Evolutionary conservation across 148 eudicot species (phyloP).

Genomic region (Vaccinium myrtillus): DNA sequence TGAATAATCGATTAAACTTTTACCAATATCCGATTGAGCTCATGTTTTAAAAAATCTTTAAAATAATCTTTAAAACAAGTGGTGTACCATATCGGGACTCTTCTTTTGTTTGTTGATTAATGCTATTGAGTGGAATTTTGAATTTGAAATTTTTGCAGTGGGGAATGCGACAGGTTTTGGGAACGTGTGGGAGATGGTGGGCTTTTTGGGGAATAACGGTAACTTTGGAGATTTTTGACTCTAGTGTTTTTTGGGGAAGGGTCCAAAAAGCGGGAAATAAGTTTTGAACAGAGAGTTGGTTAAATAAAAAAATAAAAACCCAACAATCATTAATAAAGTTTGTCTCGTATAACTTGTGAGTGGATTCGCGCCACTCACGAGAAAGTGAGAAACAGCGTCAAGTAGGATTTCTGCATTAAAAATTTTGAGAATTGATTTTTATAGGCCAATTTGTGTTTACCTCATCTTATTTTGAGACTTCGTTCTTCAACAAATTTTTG

Average conservation of each 20-base stretch:
- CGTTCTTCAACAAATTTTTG: no score
- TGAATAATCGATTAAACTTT: no score
- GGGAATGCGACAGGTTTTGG: background rate
- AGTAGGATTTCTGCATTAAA: background rate
- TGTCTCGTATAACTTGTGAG: background rate
- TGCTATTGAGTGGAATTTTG: conserved; percentile 16
- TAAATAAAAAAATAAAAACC: no score
- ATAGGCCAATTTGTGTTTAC: no score
- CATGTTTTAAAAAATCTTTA: no score
- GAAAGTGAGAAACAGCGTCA: background rate
- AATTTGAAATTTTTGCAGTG: conserved; percentile 40
- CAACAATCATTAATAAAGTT: background rate
- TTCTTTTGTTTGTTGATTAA: background rate
- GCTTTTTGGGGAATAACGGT: conserved; percentile 10
- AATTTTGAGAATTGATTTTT: no score
- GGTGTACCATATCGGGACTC: no score
- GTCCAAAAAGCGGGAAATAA: background rate
- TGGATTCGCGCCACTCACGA: background rate
- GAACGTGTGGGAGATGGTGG: background rate
- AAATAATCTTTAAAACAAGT: no score
- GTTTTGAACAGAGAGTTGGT: background rate
- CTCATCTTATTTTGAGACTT: no score
- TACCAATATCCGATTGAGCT: no score
- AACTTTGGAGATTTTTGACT: conserved; percentile 12
- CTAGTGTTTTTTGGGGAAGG: background rate